Evolutionary conservation across 305 asterid genomes (phyloP), one percentile per base, ranked within the genome.

Genomic region (Solanum hybrid): DNA sequence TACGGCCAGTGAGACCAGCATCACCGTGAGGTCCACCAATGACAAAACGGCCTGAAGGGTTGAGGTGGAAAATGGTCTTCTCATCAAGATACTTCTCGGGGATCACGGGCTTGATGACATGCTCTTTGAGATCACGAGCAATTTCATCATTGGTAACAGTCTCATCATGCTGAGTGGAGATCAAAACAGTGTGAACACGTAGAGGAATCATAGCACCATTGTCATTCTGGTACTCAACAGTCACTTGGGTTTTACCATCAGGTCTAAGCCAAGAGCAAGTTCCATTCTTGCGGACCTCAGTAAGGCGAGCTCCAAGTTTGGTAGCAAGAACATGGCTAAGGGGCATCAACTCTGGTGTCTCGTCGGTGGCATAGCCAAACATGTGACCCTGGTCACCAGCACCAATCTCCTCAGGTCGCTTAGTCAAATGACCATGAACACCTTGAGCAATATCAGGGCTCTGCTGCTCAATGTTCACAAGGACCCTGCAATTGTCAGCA

Each of bases 331-430:
- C 96, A 79, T 94, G 95, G 86, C 94, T 93, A 24, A 94, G 95
- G 5, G 95, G 96, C 96, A 94, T 94, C 86, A 94, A 89, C 27
- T 94, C 94, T 16, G 95, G 94, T 16, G 95, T 93, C 88, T 94
- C 95, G 69, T 94, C 95, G 0, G 95, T 92, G 34, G 95, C 95
- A 89, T 93, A 93, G 71, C 94, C 94, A 89, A 93, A 93, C 95
- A 93, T 92, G n/a, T n/a, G n/a, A n/a, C n/a, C n/a, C n/a, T n/a
- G n/a, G n/a, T 94, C 95, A 90, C 96, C 96, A 10, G 96, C 96
- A 82, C 96, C 96, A 64, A 94, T 92, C 34, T 94, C 96, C 93
- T 93, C 95, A 0, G 95, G 96, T 56, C 86, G 91, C 93, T 93
- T 94, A 71, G 95, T 93, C 35, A 94, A 91, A 82, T 94, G 96